A percentile compares a stretch with the other conserved stretches of the same genome.
phyloP scores from a whole-genome alignment of 805 yeast genomes.

The Candida chauliodis region DNA sequence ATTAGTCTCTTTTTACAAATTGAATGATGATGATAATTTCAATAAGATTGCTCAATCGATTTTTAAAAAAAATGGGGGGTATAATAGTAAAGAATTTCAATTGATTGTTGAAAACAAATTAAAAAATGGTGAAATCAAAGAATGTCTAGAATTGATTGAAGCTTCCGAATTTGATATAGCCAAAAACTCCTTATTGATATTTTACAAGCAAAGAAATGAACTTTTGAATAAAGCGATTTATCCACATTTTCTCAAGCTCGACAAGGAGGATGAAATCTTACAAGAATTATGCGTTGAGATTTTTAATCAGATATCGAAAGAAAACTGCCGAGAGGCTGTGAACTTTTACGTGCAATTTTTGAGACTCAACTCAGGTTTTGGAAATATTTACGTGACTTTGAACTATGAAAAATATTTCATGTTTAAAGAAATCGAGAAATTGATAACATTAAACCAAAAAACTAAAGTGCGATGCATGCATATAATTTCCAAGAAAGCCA shows the following conservation, averaged over 20 bases:
- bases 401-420: neutral
- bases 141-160: conserved; percentile 21
- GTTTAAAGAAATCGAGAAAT: neutral
- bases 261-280: conserved; percentile 13
- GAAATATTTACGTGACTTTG: conserved; percentile 8
- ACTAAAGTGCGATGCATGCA: conserved; percentile 19
- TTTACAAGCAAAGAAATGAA: conserved; percentile 10
- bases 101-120: conserved; percentile 25
- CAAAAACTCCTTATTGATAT: conserved; percentile 24
- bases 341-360: neutral
- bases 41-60: conserved; percentile 28
- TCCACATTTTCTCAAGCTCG: conserved; percentile 9
- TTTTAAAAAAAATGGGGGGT: conserved; percentile 21
- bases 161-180: conserved; percentile 18
- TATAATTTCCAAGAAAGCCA: conserved; percentile 21
- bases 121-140: conserved; percentile 19
- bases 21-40: conserved; percentile 25
- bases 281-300: conserved; percentile 16
- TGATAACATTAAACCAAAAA: conserved; percentile 7
- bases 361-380: neutral
- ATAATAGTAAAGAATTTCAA: conserved; percentile 23
- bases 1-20: conserved; percentile 25
- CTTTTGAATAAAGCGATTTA: neutral
- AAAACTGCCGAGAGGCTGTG: neutral
- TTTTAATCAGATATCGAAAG: conserved; percentile 11